Evolutionary conservation across 2,329 filamentous ascomycete species (phyloP), one percentile per base, ranked within the genome.

Genomic region (Didymosphaeria variabile): DNA sequence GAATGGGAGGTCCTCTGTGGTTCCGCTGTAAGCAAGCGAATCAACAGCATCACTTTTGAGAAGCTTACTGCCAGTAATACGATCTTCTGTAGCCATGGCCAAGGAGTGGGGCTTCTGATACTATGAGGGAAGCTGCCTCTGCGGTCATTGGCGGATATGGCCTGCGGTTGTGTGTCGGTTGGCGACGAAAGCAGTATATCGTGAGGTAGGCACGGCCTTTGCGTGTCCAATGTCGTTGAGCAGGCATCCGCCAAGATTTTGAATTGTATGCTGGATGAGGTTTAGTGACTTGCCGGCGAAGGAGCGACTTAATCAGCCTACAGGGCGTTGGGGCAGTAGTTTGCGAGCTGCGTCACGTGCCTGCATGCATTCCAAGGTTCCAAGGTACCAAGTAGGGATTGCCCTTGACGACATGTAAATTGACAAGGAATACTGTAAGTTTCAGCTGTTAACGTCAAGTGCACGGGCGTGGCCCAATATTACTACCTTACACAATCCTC

Each of bases 1-100:
- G 51, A 53, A 53, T 13, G 51, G 51, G 7, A 53, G 10, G 13
- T 31, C 34, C 15, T 36, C 38, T 53, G 36, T 31, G 32, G 17
- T 42, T 52, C 8, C 23, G 29, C 23, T 42, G 13, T 53, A 5
- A 31, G 51, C 13, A 19, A 17, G 15, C 34, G 32, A 21, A 42
- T 23, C 23, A 53, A 29, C 13, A 26, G 21, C 21, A 26, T 42
- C 9, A 19, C 36, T 38, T n/a, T 19, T 8, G 9, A 15, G 19
- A 29, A n/a, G 10, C 51, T 29, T 44, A 53, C 51, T n/a, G 51
- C 19, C 31, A 19, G 49, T 23, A 12, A 19, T 9, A 4, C 12
- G 32, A 29, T 42, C 19, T 10, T 2, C 29, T 10, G 34, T 31
- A 42, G 51, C 17, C 51, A 53, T 53, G 15, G n/a, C 19, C 19